Conservation (phyloP, 495 filamentous ascomycete genomes). For the Xylaria longipes region DNA sequence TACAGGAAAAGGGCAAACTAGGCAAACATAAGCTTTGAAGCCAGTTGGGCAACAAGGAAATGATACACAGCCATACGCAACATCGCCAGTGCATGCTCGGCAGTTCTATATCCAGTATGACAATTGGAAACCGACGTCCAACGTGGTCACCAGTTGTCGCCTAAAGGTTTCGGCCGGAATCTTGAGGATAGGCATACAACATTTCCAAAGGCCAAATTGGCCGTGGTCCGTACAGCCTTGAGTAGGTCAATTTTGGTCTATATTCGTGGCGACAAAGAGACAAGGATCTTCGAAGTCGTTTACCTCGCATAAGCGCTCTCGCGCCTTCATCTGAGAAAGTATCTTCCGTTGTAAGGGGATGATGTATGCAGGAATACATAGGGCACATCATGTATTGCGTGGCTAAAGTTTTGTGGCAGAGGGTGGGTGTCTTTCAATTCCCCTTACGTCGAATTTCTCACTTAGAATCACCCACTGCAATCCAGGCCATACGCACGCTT, state of each 20-base stretch:
- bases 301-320: background rate
- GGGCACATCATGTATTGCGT: background rate
- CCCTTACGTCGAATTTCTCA: background rate
- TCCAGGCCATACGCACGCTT: background rate
- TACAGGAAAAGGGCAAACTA: background rate
- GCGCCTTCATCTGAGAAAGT: background rate
- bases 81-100: background rate
- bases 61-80: background rate
- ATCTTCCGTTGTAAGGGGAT: background rate
- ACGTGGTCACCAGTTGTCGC: too few relatives aligned
- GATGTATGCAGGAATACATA: background rate
- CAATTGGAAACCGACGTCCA: too few relatives aligned
- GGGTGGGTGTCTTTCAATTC: background rate
- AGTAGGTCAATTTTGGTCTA: background rate
- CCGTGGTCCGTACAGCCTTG: background rate
- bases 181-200: background rate
- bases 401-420: background rate
- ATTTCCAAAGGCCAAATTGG: background rate
- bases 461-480: background rate
- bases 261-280: background rate
- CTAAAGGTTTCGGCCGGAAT: background rate
- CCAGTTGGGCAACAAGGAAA: too few relatives aligned
- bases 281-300: background rate
- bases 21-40: background rate
- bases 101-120: background rate